Evolutionary conservation across 2,329 filamentous ascomycete genomes (phyloP).

Genomic region (Fusarium newnesense): DNA sequence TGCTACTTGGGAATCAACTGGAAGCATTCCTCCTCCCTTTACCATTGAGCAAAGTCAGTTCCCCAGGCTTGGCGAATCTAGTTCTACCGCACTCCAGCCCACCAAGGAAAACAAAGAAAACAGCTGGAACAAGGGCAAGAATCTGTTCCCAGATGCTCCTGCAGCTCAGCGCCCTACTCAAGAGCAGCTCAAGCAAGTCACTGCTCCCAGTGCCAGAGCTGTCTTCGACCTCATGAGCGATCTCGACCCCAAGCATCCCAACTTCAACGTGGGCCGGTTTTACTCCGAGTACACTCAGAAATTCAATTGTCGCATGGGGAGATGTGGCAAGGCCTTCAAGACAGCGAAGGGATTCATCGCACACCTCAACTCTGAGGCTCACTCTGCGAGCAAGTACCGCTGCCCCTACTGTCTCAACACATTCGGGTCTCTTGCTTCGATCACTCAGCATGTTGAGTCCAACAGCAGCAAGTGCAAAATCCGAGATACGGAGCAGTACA

Average conservation of each 20-base stretch:
- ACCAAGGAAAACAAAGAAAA: constrained; percentile 15
- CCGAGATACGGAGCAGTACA: constrained; percentile 52
- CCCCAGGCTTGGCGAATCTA: constrained; percentile 19
- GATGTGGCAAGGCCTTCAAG: constrained; percentile 61
- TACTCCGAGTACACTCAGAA: constrained; percentile 52
- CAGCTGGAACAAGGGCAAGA: constrained; percentile 27
- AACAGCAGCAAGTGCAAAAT: constrained; percentile 55
- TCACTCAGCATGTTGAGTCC: constrained; percentile 62
- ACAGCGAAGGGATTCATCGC: constrained; percentile 45
- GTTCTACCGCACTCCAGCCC: neutral
- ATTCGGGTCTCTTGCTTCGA: constrained; percentile 55
- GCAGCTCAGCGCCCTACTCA: constrained; percentile 30
- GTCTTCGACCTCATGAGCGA: constrained; percentile 36
- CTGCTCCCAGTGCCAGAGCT: constrained; percentile 19
- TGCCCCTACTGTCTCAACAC: constrained; percentile 58
- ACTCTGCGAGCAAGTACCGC: constrained; percentile 48
- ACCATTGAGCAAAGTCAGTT: constrained; percentile 27
- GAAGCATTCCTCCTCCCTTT: constrained; percentile 7
- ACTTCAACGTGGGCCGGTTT: constrained; percentile 62
- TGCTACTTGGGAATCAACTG: neutral
- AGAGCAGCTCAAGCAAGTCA: constrained; percentile 30
- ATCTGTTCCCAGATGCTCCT: constrained; percentile 42
- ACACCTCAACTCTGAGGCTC: constrained; percentile 58
- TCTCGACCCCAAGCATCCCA: constrained; percentile 57
- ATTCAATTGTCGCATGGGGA: constrained; percentile 64